A percentile compares a stretch with the other conserved stretches of the same genome.
Conservation (phyloP, 306 rosid species). For the Prunus dulcis region DNA sequence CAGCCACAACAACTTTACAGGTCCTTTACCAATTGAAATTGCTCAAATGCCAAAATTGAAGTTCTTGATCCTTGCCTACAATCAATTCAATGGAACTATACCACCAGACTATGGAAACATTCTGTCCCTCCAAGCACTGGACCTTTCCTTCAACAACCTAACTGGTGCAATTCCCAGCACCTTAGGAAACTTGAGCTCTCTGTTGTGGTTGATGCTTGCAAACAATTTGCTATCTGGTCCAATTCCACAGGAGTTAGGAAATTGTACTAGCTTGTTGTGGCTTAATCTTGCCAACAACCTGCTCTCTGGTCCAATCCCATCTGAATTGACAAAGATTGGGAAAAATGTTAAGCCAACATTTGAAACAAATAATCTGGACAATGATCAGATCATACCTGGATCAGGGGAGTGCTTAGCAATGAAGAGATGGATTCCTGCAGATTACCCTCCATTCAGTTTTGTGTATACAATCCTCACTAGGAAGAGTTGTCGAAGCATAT, state of each 20-base stretch:
- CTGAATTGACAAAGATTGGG: conserved; percentile 68
- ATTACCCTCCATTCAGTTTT: conserved; percentile 93
- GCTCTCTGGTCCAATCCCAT: conserved; percentile 62
- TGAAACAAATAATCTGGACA: conserved; percentile 36
- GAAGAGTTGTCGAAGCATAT: conserved; percentile 72
- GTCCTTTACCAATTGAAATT: conserved; percentile 69
- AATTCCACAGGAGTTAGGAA: conserved; percentile 76
- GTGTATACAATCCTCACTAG: conserved; percentile 67
- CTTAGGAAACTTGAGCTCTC: conserved; percentile 75
- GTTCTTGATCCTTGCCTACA: conserved; percentile 59
- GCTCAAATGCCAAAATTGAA: conserved; percentile 57
- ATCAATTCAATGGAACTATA: conserved; percentile 70
- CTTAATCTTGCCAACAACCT: conserved; percentile 81
- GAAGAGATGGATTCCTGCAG: conserved; percentile 95
- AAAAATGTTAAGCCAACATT: conserved; percentile 54
- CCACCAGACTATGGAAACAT: conserved; percentile 61
- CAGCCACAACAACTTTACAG: conserved; percentile 67
- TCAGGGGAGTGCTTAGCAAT: conserved; percentile 88
- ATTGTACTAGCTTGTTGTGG: conserved; percentile 84
- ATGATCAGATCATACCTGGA: conserved; percentile 39
- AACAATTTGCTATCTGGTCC: conserved; percentile 58
- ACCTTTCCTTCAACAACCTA: conserved; percentile 64
- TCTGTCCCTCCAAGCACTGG: conserved; percentile 66
- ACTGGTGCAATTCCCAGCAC: conserved; percentile 68
- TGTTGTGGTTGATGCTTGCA: conserved; percentile 93